phyloP scores from a whole-genome alignment of 768 basidiomycete species.

The Megacollybia marginata region DNA sequence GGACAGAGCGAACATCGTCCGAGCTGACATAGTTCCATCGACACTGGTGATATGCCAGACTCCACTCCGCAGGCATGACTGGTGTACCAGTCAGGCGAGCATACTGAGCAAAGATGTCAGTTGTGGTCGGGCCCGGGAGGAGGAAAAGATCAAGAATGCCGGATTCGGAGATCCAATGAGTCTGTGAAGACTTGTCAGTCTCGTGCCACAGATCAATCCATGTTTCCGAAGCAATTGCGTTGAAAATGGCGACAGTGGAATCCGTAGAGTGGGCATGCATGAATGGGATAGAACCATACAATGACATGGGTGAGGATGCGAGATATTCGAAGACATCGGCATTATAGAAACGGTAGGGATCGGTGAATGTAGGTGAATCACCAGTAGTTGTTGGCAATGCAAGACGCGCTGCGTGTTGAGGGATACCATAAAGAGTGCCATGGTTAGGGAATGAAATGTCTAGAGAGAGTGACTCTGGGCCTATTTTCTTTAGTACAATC shows the following conservation, averaged over 20 bases:
- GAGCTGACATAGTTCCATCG: slow-evolving; percentile 96
- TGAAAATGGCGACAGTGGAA: slow-evolving; percentile 87
- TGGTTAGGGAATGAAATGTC: slow-evolving; percentile 93
- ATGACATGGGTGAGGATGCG: slow-evolving; percentile 66
- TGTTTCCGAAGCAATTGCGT: slow-evolving; percentile 83
- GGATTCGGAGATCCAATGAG: slow-evolving; percentile 97
- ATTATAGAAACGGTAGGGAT: slow-evolving; percentile 94
- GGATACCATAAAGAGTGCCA: slow-evolving; percentile 89
- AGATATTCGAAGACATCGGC: slow-evolving; percentile 95
- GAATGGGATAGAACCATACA: slow-evolving; percentile 89
- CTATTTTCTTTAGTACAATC: slow-evolving; percentile 29
- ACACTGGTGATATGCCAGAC: slow-evolving; percentile 94
- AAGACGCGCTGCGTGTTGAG: slow-evolving; percentile 89
- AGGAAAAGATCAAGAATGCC: slow-evolving; percentile 94
- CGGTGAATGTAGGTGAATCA: slow-evolving; percentile 66
- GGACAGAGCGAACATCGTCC: slow-evolving; percentile 79
- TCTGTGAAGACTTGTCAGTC: slow-evolving; percentile 61
- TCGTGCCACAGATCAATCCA: slow-evolving; percentile 88
- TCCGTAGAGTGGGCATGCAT: slow-evolving; percentile 88
- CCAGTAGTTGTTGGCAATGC: slow-evolving; percentile 86
- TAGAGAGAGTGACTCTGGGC: slow-evolving; percentile 88
- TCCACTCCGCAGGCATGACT: slow-evolving; percentile 85
- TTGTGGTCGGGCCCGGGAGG: slow-evolving; percentile 83
- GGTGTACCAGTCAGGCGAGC: slow-evolving; percentile 77
- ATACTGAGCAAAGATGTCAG: slow-evolving; percentile 82